Evolutionary conservation across 2,329 filamentous ascomycete species (phyloP), one percentile per base, ranked within the genome.

Genomic region (Stachybotrys echinatus): DNA sequence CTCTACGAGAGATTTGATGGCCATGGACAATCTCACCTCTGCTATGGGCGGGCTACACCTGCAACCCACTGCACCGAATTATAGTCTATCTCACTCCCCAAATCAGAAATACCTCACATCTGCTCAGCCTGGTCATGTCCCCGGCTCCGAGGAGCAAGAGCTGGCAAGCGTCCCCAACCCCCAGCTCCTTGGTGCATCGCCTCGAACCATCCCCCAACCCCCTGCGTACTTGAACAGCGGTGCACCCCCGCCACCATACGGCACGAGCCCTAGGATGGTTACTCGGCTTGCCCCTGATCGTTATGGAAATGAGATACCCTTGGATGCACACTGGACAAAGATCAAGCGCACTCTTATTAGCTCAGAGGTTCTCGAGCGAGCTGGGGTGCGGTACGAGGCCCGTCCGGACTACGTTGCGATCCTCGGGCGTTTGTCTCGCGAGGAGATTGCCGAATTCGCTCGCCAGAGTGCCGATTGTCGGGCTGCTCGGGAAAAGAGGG

Each of bases 321-420:
- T 74, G 2, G 76, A 83, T 22, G 81, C 80, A 2, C 73, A 74
- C 46, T 85, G 81, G 81, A 85, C 81, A 4, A 76, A 73, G 50
- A 80, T 85, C 31, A 73, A 69, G 49, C 74, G 81, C 12, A 68
- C 67, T 2, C 68, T 82, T 1, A 72, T 85, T 8, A 83, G 79
- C n/a, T 74, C 76, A 5, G 79, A 82, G 54, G 77, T 83, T 0
- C 68, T 85, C 3, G 70, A 75, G 38, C 68, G 73, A 40, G 79
- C 79, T 4, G 74, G 78, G 12, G 72, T 81, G 20, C 75, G 81
- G 10, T 84, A 82, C 56, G 81, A 84, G 61, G 81, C 81, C 10
- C 72, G 79, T 1, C 80, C 80, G 0, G 74, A 77, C 2, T 85
- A 80, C 51, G 80, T 85, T 75, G 82, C 81, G 12, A 65, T 85